Evolutionary conservation across 768 basidiomycete species (phyloP).

Genomic region (Trametes maxima): DNA sequence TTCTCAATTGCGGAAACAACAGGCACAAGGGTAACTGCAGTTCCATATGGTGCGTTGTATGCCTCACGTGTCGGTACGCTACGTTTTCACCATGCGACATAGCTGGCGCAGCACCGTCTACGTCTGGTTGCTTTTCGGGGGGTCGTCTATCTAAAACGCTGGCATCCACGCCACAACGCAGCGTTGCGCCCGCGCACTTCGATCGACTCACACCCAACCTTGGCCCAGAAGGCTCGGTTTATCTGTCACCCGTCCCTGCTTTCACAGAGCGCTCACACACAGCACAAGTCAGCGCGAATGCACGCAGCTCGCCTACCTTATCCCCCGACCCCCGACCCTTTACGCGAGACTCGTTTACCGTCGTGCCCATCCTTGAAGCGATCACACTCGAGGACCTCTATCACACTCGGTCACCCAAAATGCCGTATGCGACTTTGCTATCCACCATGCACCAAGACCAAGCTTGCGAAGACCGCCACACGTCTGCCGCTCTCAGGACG

Average conservation of each 20-base stretch:
- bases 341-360: not conserved
- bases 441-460: not conserved
- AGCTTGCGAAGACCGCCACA: not conserved
- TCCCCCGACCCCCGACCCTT: not conserved
- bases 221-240: no score
- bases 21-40: not conserved
- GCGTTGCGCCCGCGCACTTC: no score
- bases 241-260: no score
- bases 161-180: no score
- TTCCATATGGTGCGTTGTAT: not conserved
- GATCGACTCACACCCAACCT: no score
- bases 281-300: not conserved
- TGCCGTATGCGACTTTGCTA: not conserved
- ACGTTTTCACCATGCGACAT: not conserved
- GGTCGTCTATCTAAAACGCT: no score
- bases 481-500: constrained; percentile 10
- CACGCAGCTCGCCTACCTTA: not conserved
- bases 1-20: not conserved
- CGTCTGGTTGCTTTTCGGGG: no score
- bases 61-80: not conserved
- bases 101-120: no score
- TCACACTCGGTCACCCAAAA: not conserved
- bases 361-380: not conserved
- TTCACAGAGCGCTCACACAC: no score
- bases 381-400: not conserved